phyloP scores from a whole-genome alignment of 352 stramenopile species.

The Phytopythium litorale region DNA sequence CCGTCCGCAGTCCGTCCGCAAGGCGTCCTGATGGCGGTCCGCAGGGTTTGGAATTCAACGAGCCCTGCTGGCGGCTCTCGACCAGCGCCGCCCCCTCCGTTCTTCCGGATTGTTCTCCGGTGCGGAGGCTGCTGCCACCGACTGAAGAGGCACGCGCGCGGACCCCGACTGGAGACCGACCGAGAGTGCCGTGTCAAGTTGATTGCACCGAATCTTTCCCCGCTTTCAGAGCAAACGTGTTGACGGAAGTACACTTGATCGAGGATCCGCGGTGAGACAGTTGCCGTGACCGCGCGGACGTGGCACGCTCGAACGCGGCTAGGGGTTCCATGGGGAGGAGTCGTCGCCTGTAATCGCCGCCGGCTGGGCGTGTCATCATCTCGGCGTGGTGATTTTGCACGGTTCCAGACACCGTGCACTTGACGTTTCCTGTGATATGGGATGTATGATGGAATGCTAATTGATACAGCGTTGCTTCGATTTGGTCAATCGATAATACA shows the following conservation, averaged over 20 bases:
- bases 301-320: background rate
- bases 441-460: too few relatives aligned
- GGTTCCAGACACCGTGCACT: too few relatives aligned
- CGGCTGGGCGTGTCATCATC: background rate
- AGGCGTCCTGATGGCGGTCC: too few relatives aligned
- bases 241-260: background rate
- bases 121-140: constrained; percentile 1
- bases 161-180: background rate
- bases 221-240: background rate
- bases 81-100: background rate
- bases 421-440: too few relatives aligned
- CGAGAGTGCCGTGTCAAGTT: background rate
- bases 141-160: background rate
- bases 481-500: too few relatives aligned
- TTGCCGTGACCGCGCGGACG: constrained; percentile 4
- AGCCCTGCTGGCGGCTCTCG: background rate
- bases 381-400: background rate
- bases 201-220: background rate
- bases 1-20: background rate
- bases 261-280: background rate
- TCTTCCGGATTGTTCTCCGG: background rate
- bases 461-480: too few relatives aligned
- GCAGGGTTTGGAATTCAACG: constrained; percentile 5
- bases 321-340: background rate
- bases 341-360: background rate